Evolutionary conservation across 306 rosid genomes (phyloP).

Genomic region (Alnus rubra): DNA sequence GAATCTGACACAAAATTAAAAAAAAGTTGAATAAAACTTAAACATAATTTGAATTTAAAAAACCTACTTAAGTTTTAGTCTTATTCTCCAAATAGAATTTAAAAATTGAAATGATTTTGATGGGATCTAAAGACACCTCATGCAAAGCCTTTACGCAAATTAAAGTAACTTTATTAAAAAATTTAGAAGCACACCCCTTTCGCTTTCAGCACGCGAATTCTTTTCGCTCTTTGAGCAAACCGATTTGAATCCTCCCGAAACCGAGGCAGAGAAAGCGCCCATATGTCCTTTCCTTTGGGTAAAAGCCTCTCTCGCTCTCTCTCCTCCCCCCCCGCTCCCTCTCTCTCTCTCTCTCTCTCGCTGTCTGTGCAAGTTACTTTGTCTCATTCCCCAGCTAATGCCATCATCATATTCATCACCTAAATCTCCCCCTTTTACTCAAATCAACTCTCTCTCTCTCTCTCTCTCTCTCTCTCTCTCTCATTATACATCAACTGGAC

Average conservation of each 20-base stretch:
- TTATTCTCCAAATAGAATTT: no score
- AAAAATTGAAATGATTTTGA: no score
- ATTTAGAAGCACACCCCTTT: no score
- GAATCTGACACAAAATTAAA: no score
- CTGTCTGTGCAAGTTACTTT: slow-evolving; percentile 39
- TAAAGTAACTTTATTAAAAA: no score
- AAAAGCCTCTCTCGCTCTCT: slow-evolving; percentile 6
- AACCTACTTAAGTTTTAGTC: no score
- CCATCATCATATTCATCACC: slow-evolving; percentile 25
- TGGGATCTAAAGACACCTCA: no score
- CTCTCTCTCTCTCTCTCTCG: slow-evolving; percentile 23
- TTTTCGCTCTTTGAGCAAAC: not conserved
- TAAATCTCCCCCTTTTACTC: slow-evolving; percentile 25
- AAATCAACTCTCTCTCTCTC: slow-evolving; percentile 6
- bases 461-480: not conserved
- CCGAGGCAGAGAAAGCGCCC: slow-evolving; percentile 40
- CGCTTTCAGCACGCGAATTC: no score
- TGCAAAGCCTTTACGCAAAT: no score
- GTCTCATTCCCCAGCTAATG: slow-evolving; percentile 43
- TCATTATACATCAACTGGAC: slow-evolving; percentile 4
- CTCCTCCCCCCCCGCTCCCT: not conserved
- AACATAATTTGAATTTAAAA: no score
- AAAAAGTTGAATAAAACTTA: no score
- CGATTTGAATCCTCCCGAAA: slow-evolving; percentile 38
- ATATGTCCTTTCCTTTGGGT: not conserved